phyloP scores from a whole-genome alignment of 1,139 yeast genomes.

The Zygosaccharomyces sapae region DNA sequence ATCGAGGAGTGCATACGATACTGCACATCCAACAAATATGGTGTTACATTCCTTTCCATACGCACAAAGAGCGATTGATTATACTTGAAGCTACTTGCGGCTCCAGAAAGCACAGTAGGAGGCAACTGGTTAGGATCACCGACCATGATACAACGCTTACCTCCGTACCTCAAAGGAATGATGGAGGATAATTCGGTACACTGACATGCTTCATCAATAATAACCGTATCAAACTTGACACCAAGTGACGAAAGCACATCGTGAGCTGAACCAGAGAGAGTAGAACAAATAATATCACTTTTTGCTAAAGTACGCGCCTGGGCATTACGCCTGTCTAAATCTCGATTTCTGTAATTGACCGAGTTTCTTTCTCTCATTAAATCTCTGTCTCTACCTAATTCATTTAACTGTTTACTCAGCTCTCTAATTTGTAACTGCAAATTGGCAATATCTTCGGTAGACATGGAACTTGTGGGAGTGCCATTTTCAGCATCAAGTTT shows the following conservation, averaged over 20 bases:
- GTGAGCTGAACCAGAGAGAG: slow-evolving; percentile 93
- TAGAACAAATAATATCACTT: slow-evolving; percentile 89
- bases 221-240: slow-evolving; percentile 83
- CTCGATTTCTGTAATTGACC: slow-evolving; percentile 67
- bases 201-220: slow-evolving; percentile 97
- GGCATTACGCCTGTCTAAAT: slow-evolving; percentile 67
- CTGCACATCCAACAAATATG: slow-evolving; percentile 82
- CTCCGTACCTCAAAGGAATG: slow-evolving; percentile 90
- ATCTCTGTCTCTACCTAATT: slow-evolving; percentile 69
- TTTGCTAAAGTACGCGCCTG: slow-evolving; percentile 68
- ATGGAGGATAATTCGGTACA: slow-evolving; percentile 90
- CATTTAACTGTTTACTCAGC: slow-evolving; percentile 57
- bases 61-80: slow-evolving; percentile 93
- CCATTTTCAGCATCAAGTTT: slow-evolving; percentile 33
- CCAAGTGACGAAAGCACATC: slow-evolving; percentile 72
- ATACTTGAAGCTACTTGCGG: slow-evolving; percentile 73
- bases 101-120: slow-evolving; percentile 93
- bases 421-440: slow-evolving; percentile 51
- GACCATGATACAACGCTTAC: slow-evolving; percentile 89
- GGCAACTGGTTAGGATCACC: slow-evolving; percentile 99
- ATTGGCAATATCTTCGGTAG: slow-evolving; percentile 39
- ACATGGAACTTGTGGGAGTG: slow-evolving; percentile 27
- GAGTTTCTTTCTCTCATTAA: slow-evolving; percentile 70
- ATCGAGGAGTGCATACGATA: slow-evolving; percentile 98
- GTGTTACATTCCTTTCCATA: slow-evolving; percentile 67